phyloP scores from a whole-genome alignment of 257 asterid species.

The Solanum boliviense region DNA sequence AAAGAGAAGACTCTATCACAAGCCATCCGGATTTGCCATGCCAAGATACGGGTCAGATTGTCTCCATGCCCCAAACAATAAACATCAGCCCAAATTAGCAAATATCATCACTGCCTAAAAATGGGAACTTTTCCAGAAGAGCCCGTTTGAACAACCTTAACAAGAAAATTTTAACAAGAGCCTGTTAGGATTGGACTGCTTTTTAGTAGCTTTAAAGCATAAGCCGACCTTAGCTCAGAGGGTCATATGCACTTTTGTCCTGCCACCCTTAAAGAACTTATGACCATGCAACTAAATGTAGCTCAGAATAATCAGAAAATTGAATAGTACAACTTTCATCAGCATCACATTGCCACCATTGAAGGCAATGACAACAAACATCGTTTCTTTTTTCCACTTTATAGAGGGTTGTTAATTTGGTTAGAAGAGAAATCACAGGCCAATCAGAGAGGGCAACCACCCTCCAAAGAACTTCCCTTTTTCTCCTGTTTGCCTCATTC shows the following conservation, averaged over 20 bases:
- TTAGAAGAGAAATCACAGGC: not conserved
- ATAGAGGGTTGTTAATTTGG: not conserved
- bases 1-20: not conserved
- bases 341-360: not conserved
- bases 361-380: not conserved
- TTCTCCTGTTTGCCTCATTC: not conserved
- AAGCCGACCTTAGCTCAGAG: not conserved
- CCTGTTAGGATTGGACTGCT: not conserved
- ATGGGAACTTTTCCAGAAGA: not conserved
- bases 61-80: not conserved
- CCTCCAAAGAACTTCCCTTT: not conserved
- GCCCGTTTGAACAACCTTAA: not conserved
- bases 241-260: not conserved
- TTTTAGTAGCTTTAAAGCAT: not conserved
- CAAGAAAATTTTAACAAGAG: not conserved
- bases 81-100: not conserved
- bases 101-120: not conserved
- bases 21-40: not conserved
- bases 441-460: not conserved
- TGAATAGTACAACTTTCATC: not conserved
- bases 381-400: not conserved
- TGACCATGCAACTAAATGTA: not conserved
- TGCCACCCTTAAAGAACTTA: not conserved
- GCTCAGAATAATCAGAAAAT: not conserved
- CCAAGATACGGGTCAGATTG: not conserved